Evolutionary conservation across 495 filamentous ascomycete genomes (phyloP), one percentile per base, ranked within the genome.

Genomic region (Annulohypoxylon nitens): DNA sequence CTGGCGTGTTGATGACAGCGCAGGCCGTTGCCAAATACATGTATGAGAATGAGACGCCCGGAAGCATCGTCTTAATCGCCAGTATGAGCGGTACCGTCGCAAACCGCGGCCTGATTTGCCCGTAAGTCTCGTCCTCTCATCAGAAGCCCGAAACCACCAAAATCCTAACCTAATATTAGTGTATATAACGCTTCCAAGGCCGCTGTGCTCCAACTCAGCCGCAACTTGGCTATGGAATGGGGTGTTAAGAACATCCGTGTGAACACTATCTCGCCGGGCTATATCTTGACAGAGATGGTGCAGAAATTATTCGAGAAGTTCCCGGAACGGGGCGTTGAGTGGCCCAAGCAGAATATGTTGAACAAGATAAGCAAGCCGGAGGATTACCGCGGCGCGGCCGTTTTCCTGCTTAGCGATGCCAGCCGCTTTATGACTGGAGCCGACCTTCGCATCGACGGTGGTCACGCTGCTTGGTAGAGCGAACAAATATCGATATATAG

Each of bases 151-250:
- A 59, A 2, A 45, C n/a, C 18, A 63, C 18, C 39, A 54, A 2
- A 11, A 18, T 37, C 64, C 93, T 90, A 89, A 90, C 58, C 85
- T 90, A 37, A 89, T 75, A 91, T 88, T 78, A 90, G 93, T 36
- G 93, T 92, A 39, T 97, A 97, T 83, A 97, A 97, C 76, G 91
- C 94, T 58, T 93, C 91, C 77, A 97, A 97, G 81, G 93, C 93
- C 4, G 94, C 88, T 11, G 93, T 97, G 4, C 76, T 97, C 79
- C 94, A 97, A 76, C 89, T 97, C 4, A 90, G 84, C 7, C 90
- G 92, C 75, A 95, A 94, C 80, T 87, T 98, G n/a, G 95, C 94
- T 5, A 80, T 88, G 33, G 93, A 97, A 80, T 95, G 95, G 95
- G 95, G 95, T 26, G 76, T 81, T 53, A 87, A 95, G 80, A 91